Conservation (phyloP, 768 basidiomycete genomes). For the Russula dissimulans region DNA sequence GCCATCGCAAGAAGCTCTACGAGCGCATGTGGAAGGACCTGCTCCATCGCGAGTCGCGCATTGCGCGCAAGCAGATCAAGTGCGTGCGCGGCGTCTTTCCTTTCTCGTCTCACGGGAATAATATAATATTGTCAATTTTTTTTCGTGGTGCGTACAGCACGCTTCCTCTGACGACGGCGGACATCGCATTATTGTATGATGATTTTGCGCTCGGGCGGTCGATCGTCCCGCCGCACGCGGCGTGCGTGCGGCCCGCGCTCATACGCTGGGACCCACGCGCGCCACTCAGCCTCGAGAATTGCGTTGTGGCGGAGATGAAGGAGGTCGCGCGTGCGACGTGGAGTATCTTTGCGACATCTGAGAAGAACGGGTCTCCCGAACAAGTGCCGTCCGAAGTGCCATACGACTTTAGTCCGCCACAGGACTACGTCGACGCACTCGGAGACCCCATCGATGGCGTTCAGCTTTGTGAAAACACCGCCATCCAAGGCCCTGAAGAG, state of each 20-base stretch:
- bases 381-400: neutral
- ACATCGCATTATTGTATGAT: slow-evolving; percentile 77
- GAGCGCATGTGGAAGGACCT: slow-evolving; percentile 71
- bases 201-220: slow-evolving; percentile 78
- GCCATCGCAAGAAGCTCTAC: slow-evolving; percentile 77
- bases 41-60: slow-evolving; percentile 60
- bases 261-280: slow-evolving; percentile 69
- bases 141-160: slow-evolving; percentile 39
- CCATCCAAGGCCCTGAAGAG: slow-evolving; percentile 7
- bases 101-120: neutral
- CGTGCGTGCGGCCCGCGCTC: slow-evolving; percentile 64
- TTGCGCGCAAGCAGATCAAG: slow-evolving; percentile 51
- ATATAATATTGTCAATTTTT: neutral
- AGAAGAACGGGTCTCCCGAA: neutral
- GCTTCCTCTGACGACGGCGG: slow-evolving; percentile 74
- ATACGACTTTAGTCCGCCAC: neutral
- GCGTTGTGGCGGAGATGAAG: slow-evolving; percentile 70
- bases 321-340: slow-evolving; percentile 63
- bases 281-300: slow-evolving; percentile 68
- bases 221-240: slow-evolving; percentile 64
- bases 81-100: slow-evolving; percentile 25
- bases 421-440: slow-evolving; percentile 21
- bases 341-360: slow-evolving; percentile 28
- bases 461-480: neutral
- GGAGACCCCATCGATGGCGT: slow-evolving; percentile 19